Evolutionary conservation across 179 eudicot genomes (phyloP).

Genomic region (Spergularia azorica): DNA sequence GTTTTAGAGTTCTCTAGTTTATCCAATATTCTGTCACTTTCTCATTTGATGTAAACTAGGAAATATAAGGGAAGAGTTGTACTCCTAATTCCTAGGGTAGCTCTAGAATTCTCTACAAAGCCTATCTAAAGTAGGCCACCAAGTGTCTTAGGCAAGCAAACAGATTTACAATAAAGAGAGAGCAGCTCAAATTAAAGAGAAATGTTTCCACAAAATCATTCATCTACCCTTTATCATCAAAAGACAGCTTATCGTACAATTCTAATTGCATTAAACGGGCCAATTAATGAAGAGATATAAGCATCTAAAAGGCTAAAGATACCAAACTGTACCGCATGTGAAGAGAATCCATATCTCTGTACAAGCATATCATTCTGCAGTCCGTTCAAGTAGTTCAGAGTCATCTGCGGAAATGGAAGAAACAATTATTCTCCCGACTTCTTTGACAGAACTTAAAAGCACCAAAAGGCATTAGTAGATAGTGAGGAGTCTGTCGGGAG

Average conservation of each 20-base stretch:
- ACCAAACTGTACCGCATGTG: constrained; percentile 64
- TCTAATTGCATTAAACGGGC: background rate
- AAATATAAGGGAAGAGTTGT: no score
- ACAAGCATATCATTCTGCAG: constrained; percentile 66
- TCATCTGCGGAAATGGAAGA: constrained; percentile 58
- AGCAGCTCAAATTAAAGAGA: no score
- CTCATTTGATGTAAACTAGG: no score
- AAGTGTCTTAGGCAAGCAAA: no score
- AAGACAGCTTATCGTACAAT: background rate
- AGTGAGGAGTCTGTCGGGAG: background rate
- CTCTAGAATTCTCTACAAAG: no score
- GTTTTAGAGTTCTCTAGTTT: no score
- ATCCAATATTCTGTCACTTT: no score
- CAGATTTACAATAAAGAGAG: no score
- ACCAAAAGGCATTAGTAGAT: background rate
- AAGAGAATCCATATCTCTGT: constrained; percentile 98
- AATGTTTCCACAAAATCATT: no score
- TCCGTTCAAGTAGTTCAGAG: constrained; percentile 69
- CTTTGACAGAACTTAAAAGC: background rate
- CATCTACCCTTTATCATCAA: no score
- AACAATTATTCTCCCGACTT: background rate
- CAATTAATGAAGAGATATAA: background rate
- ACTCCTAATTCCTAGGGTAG: no score
- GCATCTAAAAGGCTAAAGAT: background rate
- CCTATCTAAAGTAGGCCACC: no score